Evolutionary conservation across 2,329 filamentous ascomycete genomes (phyloP).

Genomic region (Calonectria fujianensis): DNA sequence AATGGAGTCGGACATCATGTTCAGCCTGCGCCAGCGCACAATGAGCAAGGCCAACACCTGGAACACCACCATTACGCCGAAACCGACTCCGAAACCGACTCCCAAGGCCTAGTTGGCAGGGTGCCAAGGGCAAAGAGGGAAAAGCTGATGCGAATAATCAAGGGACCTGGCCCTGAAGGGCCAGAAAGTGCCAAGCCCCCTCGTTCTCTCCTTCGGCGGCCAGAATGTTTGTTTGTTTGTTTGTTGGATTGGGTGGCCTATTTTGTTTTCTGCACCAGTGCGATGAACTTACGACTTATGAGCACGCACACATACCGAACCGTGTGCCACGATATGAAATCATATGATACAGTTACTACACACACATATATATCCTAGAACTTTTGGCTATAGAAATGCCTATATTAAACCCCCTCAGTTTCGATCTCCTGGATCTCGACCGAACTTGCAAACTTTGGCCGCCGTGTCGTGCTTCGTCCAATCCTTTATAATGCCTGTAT

Average conservation of each 20-base stretch:
- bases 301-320: slow-evolving; percentile 7
- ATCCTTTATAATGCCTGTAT: slow-evolving; percentile 14
- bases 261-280: slow-evolving; percentile 24
- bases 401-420: slow-evolving; percentile 22
- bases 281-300: slow-evolving; percentile 41
- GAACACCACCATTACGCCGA: slow-evolving; percentile 65
- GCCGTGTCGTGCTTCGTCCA: slow-evolving; percentile 25
- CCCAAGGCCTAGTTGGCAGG: slow-evolving; percentile 24
- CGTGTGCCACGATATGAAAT: slow-evolving; percentile 31
- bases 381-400: slow-evolving; percentile 26
- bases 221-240: neutral
- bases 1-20: slow-evolving; percentile 76
- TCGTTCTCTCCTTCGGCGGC: neutral
- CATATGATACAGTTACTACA: slow-evolving; percentile 31
- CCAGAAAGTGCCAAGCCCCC: neutral
- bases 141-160: neutral
- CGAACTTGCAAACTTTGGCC: neutral
- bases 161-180: neutral
- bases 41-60: slow-evolving; percentile 75
- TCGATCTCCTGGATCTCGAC: slow-evolving; percentile 19
- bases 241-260: slow-evolving; percentile 6
- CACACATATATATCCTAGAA: slow-evolving; percentile 17
- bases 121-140: too few species aligned
- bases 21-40: slow-evolving; percentile 73
- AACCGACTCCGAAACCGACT: slow-evolving; percentile 56